Base-by-base conservation (phyloP, 495 filamentous ascomycete genomes). In the Coniosporium apollinis region DNA sequence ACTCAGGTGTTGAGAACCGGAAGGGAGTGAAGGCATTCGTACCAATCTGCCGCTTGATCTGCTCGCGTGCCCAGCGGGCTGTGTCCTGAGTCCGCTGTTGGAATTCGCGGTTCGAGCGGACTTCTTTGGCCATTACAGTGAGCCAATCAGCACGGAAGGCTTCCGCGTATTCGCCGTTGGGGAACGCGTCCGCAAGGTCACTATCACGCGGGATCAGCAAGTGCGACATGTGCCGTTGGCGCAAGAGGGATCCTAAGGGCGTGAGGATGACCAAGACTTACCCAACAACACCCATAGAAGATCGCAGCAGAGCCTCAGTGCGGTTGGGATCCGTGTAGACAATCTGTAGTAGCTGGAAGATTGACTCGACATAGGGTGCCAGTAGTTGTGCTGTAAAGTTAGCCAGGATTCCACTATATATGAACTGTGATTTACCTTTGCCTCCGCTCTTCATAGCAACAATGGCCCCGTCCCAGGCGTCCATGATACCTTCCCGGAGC, bases 381-480 rank as follows among this genome's bases (percentile, higher is more conserved):
- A 97, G 68, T 24, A 74, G 57, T 43, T 67, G 50, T 43, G 79
- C 80, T 86, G 54, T 53, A 15, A 39, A 22, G 22, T 31, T 39
- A 25, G 38, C 26, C 21, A 49, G 30, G 21, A 30, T 29, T 19
- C 13, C 7, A 30, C 21, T 20, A 19, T 11, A 10, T 36, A n/a
- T 17, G 5, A 4, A 22, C 33, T 10, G 4, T 30, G 15, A 58
- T 73, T 54, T 57, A 84, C 78, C 70, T 57, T 85, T 84, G 57
- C 67, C 68, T 31, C 64, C 76, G 31, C 66, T 59, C 69, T 87
- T 93, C 74, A 94, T 80, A 21, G 89, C 83, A 51, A 85, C 70
- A 42, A 97, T 79, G 30, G 87, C 85, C 48, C 89, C 89, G 51
- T 82, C 85, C 83, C 92, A 97, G 11, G 89, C 89, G 69, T 97